phyloP scores from a whole-genome alignment of 225 moss, liverwort and hornwort species.

The Pseudoscleropodium purum region DNA sequence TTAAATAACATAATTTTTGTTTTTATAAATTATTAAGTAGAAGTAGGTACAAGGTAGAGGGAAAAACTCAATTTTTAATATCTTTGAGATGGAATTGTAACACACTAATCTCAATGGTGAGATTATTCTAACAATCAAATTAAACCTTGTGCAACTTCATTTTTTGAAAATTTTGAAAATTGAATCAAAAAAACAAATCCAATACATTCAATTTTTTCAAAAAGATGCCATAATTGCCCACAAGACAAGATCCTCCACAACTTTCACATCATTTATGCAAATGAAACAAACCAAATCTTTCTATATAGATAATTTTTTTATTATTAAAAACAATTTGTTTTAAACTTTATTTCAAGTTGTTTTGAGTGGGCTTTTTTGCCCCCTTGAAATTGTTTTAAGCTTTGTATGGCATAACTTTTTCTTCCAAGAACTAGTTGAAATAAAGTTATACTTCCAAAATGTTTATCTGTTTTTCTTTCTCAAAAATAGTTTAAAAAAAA shows the following conservation, averaged over 20 bases:
- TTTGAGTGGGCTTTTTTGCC: fast-evolving
- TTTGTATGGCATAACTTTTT: background rate
- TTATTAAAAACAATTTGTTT: background rate
- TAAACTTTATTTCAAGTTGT: background rate
- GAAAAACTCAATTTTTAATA: background rate
- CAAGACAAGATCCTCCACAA: background rate
- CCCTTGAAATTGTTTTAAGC: fast-evolving
- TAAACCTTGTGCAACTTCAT: fast-evolving
- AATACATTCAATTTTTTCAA: background rate
- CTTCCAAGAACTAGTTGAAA: fast-evolving
- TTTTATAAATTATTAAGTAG: background rate
- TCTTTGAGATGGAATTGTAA: background rate
- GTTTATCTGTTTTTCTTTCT: background rate
- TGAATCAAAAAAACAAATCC: background rate
- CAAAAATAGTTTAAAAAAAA: fast-evolving
- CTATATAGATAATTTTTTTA: background rate
- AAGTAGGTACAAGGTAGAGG: background rate
- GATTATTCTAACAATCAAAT: background rate
- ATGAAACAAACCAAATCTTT: background rate
- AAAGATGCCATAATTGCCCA: background rate
- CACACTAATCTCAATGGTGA: background rate
- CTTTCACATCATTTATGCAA: background rate
- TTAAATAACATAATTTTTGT: too few relatives aligned
- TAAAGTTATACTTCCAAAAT: background rate
- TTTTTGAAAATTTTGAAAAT: background rate